phyloP scores from a whole-genome alignment of 208 protist genomes.

The Wallacemonas rigidus region DNA sequence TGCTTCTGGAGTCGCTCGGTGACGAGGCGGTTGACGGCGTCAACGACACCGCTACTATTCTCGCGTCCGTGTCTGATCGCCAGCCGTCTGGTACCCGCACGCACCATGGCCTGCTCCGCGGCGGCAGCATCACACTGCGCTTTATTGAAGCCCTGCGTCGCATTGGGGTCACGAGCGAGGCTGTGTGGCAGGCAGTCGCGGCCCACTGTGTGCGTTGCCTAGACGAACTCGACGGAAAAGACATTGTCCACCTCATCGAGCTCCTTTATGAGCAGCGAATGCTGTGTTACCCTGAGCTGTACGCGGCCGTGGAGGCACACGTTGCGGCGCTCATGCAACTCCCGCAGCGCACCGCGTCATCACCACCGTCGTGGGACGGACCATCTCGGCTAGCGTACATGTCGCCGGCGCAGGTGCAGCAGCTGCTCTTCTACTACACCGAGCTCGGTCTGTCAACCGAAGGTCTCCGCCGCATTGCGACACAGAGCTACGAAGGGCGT shows the following conservation, averaged over 20 bases:
- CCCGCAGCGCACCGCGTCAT: background rate
- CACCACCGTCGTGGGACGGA: background rate
- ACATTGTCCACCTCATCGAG: conserved; percentile 64
- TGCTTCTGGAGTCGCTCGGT: conserved; percentile 46
- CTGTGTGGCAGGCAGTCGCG: conserved; percentile 73
- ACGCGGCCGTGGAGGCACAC: conserved; percentile 65
- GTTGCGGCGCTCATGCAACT: conserved; percentile 37
- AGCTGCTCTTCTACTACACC: conserved; percentile 68
- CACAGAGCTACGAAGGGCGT: conserved; percentile 27
- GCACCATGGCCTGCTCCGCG: conserved; percentile 21
- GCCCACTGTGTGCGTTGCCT: conserved; percentile 77
- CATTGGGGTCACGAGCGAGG: conserved; percentile 53
- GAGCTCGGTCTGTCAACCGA: conserved; percentile 62
- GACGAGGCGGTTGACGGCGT: background rate
- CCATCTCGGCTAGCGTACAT: conserved; percentile 21
- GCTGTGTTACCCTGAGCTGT: conserved; percentile 76
- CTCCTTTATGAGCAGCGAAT: conserved; percentile 55
- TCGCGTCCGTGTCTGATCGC: background rate
- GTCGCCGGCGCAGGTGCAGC: conserved; percentile 50
- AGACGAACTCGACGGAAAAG: conserved; percentile 53
- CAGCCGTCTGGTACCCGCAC: conserved; percentile 9
- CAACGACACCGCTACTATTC: background rate
- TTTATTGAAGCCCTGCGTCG: conserved; percentile 60
- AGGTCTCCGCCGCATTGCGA: conserved; percentile 48
- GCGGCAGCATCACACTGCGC: conserved; percentile 19